Evolutionary conservation across 2,329 filamentous ascomycete genomes (phyloP).

Genomic region (Davidsoniella neocaledoniae): DNA sequence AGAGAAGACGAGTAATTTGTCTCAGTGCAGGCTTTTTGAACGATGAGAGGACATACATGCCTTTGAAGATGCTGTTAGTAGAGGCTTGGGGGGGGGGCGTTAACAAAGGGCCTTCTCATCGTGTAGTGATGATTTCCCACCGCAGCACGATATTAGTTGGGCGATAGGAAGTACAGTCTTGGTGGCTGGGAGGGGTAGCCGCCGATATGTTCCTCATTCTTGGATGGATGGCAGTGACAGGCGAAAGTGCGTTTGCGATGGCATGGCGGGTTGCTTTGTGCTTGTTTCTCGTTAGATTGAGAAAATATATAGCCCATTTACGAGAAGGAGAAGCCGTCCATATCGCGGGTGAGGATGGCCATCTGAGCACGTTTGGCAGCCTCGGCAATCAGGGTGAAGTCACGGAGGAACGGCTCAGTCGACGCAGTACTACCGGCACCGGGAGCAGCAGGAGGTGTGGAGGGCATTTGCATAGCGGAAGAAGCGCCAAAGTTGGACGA

Average conservation of each 20-base stretch:
- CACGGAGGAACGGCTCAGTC: conserved; percentile 51
- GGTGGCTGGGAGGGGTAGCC: too few relatives aligned
- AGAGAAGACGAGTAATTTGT: too few relatives aligned
- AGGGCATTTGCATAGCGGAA: conserved; percentile 20
- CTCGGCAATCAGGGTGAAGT: conserved; percentile 77
- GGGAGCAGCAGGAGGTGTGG: conserved; percentile 15
- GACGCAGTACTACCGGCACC: conserved; percentile 13
- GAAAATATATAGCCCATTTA: background rate
- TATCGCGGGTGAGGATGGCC: conserved; percentile 71
- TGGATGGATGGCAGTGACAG: background rate
- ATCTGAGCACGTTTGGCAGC: conserved; percentile 87
- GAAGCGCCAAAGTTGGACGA: conserved; percentile 9
- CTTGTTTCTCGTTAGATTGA: background rate
- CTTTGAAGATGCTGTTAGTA: too few relatives aligned
- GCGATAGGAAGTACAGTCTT: too few relatives aligned
- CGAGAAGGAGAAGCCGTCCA: conserved; percentile 53
- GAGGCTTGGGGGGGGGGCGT: too few relatives aligned
- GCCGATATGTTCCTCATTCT: too few relatives aligned
- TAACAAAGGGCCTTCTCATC: too few relatives aligned
- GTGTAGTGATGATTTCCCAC: too few relatives aligned
- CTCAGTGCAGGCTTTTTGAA: too few relatives aligned
- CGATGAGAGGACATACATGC: too few relatives aligned
- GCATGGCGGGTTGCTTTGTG: too few relatives aligned
- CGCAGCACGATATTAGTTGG: too few relatives aligned
- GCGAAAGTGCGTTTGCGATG: background rate